Evolutionary conservation across 805 yeast species (phyloP).

Genomic region (Kodamaea leandrae): DNA sequence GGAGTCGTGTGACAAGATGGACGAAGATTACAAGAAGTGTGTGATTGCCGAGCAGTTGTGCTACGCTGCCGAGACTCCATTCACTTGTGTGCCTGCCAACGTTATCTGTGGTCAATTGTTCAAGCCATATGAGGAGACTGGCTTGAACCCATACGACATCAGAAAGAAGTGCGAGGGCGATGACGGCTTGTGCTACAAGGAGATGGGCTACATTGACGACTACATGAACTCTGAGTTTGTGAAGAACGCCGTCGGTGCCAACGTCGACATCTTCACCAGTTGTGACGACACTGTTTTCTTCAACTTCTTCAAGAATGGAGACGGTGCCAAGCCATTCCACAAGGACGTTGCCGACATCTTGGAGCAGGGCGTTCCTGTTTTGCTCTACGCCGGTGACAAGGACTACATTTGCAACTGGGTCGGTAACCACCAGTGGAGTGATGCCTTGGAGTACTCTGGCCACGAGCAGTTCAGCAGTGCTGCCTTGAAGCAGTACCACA

Average conservation of each 20-base stretch:
- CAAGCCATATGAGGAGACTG: conserved; percentile 42
- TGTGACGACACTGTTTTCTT: conserved; percentile 51
- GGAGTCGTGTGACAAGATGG: conserved; percentile 35
- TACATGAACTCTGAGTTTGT: conserved; percentile 55
- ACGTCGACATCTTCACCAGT: conserved; percentile 42
- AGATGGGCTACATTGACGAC: conserved; percentile 46
- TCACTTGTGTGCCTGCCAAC: conserved; percentile 43
- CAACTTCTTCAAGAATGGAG: conserved; percentile 57
- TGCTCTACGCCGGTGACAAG: conserved; percentile 45
- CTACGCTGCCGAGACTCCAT: conserved; percentile 29
- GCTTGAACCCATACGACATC: conserved; percentile 64
- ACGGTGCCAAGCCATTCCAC: conserved; percentile 71
- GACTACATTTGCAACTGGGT: conserved; percentile 47
- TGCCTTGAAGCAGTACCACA: conserved; percentile 19
- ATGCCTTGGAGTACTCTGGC: conserved; percentile 22
- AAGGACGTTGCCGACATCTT: conserved; percentile 47
- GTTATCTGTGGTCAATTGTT: conserved; percentile 31
- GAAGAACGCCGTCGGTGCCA: conserved; percentile 56
- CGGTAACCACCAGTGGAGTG: conserved; percentile 41
- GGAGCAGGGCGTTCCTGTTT: conserved; percentile 39
- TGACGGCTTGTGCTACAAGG: conserved; percentile 53
- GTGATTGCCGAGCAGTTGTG: conserved; percentile 30
- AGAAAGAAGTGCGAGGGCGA: conserved; percentile 49
- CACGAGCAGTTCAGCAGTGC: conserved; percentile 18
- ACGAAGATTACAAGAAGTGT: conserved; percentile 34